Evolutionary conservation across 2,329 filamentous ascomycete species (phyloP).

Genomic region (Talaromyces sp.): DNA sequence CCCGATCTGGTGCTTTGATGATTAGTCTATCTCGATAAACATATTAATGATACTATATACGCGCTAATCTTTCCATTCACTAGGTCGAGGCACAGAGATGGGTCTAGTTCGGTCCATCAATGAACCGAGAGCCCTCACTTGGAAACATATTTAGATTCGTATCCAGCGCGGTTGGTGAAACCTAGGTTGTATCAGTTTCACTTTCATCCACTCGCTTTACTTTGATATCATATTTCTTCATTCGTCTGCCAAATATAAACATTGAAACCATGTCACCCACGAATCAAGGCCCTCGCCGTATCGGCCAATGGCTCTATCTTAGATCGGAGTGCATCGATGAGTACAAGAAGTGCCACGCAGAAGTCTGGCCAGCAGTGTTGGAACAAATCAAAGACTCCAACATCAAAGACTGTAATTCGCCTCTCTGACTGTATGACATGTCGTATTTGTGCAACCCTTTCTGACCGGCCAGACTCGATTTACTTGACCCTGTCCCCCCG

Average conservation of each 20-base stretch:
- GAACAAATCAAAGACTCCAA: constrained; percentile 72
- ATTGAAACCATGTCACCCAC: not conserved
- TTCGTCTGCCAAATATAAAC: too few species aligned
- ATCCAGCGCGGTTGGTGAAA: not conserved
- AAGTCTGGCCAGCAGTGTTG: constrained; percentile 74
- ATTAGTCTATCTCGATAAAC: not conserved
- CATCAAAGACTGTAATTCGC: constrained; percentile 63
- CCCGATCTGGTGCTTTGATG: not conserved
- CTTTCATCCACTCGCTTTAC: not conserved
- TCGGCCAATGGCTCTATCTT: constrained; percentile 71
- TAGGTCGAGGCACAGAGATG: not conserved
- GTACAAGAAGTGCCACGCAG: constrained; percentile 71
- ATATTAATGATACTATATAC: not conserved
- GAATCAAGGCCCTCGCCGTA: constrained; percentile 36
- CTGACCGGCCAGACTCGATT: constrained; percentile 54
- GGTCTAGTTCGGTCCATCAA: constrained; percentile 4
- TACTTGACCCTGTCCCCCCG: constrained; percentile 62
- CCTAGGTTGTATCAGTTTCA: not conserved
- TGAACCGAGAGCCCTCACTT: not conserved
- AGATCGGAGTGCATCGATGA: constrained; percentile 63
- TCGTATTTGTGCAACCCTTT: not conserved
- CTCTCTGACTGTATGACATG: not conserved
- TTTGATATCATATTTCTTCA: not conserved
- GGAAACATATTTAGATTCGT: not conserved
- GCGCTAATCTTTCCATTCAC: not conserved